Conservation (phyloP, 805 yeast species). For the Saccharomyces jurei region DNA sequence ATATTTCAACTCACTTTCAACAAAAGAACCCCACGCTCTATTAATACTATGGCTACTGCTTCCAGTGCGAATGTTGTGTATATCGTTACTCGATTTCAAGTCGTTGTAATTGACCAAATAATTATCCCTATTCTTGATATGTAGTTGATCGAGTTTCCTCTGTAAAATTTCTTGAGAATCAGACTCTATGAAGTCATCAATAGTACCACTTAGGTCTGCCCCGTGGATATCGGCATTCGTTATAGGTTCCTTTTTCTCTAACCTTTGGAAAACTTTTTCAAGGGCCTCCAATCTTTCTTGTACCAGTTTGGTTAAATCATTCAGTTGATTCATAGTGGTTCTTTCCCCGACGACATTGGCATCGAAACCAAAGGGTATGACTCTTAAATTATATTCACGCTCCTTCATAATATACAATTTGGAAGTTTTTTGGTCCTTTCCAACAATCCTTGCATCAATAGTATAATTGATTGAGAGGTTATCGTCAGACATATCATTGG, state of each 20-base stretch:
- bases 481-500: slow-evolving; percentile 36
- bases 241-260: slow-evolving; percentile 10
- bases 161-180: slow-evolving; percentile 18
- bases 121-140: slow-evolving; percentile 5
- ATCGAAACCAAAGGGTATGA: slow-evolving; percentile 25
- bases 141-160: slow-evolving; percentile 24
- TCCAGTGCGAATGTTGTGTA: background rate
- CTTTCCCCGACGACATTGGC: slow-evolving; percentile 8
- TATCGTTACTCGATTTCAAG: background rate
- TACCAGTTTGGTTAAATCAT: slow-evolving; percentile 6
- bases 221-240: slow-evolving; percentile 15
- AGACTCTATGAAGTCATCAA: slow-evolving; percentile 14
- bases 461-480: slow-evolving; percentile 40
- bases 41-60: background rate
- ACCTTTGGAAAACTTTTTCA: slow-evolving; percentile 8
- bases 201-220: slow-evolving; percentile 25
- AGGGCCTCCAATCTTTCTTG: slow-evolving; percentile 11
- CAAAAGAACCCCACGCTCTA: background rate
- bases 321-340: slow-evolving; percentile 7
- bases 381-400: slow-evolving; percentile 17
- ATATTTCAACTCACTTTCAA: slow-evolving; percentile 15
- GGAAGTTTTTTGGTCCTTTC: slow-evolving; percentile 28
- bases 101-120: slow-evolving; percentile 3
- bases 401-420: slow-evolving; percentile 16
- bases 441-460: slow-evolving; percentile 49